Conservation (phyloP, 306 rosid species). For the Trifolium pratense region DNA sequence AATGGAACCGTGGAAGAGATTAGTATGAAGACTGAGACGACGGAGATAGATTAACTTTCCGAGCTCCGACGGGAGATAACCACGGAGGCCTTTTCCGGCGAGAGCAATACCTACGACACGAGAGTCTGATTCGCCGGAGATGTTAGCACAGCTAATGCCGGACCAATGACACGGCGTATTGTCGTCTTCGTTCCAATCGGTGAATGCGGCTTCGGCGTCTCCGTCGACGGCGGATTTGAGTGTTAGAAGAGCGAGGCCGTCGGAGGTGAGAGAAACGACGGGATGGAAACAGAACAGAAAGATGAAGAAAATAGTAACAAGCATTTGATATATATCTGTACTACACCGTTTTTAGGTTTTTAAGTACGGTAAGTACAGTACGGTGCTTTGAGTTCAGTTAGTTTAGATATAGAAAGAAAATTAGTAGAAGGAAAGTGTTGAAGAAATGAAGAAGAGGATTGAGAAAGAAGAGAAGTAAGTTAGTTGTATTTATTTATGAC, state of each 20-base stretch:
- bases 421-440: background rate
- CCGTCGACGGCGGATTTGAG: constrained; percentile 86
- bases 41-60: constrained; percentile 78
- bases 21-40: constrained; percentile 80
- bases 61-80: constrained; percentile 93
- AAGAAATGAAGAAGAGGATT: background rate
- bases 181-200: constrained; percentile 83
- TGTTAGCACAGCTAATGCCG: constrained; percentile 80
- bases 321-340: constrained; percentile 38
- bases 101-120: constrained; percentile 82
- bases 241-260: constrained; percentile 90
- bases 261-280: constrained; percentile 65
- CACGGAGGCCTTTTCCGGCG: constrained; percentile 77
- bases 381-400: constrained; percentile 13
- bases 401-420: background rate
- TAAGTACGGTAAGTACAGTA: background rate
- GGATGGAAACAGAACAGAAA: constrained; percentile 19
- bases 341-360: constrained; percentile 29
- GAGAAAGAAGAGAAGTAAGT: constrained; percentile 17
- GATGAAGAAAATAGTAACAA: background rate
- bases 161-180: constrained; percentile 77
- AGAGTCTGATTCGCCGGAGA: constrained; percentile 62
- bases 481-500: constrained; percentile 35
- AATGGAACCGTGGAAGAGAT: constrained; percentile 71
- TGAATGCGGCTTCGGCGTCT: constrained; percentile 49